Evolutionary conservation across 768 basidiomycete genomes (phyloP).

Genomic region (Lactarius tabidus): DNA sequence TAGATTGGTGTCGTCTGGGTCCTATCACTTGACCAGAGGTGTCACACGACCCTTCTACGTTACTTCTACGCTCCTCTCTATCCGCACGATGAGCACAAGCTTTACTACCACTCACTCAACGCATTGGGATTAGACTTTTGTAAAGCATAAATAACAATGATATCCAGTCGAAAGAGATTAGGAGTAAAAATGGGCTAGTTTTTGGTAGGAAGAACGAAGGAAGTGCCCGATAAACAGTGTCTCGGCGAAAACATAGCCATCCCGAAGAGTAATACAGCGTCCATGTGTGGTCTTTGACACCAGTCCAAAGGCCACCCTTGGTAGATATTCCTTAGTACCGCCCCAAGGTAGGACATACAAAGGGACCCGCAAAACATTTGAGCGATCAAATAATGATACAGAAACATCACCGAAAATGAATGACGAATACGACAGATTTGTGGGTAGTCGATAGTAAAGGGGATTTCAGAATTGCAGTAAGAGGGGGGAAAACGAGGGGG

Average conservation of each 20-base stretch:
- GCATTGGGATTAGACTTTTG: conserved; percentile 22
- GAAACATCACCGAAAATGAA: conserved; percentile 19
- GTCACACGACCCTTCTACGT: conserved; percentile 10
- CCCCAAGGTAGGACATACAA: conserved; percentile 14
- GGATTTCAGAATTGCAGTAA: not conserved
- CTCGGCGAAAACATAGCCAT: conserved; percentile 18
- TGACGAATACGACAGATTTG: conserved; percentile 14
- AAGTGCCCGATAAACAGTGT: conserved; percentile 20
- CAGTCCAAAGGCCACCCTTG: conserved; percentile 21
- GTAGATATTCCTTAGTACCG: conserved; percentile 12
- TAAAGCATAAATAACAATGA: conserved; percentile 23
- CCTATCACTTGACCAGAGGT: conserved; percentile 21
- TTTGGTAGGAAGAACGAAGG: conserved; percentile 14
- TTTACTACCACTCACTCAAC: conserved; percentile 12
- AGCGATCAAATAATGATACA: conserved; percentile 26
- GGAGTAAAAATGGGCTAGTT: conserved; percentile 18
- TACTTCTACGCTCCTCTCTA: not conserved
- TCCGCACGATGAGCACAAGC: not conserved
- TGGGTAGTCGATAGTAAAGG: conserved; percentile 6
- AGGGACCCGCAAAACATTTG: conserved; percentile 21
- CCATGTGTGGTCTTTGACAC: conserved; percentile 23
- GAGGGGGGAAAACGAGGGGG: not conserved
- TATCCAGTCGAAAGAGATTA: conserved; percentile 21
- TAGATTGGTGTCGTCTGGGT: conserved; percentile 67
- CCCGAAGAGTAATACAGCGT: conserved; percentile 23